These are phyloP conservation scores for Cajanus cajan DNA, from an alignment of 306 rosid species.

Conservation along the genomic window DNA sequence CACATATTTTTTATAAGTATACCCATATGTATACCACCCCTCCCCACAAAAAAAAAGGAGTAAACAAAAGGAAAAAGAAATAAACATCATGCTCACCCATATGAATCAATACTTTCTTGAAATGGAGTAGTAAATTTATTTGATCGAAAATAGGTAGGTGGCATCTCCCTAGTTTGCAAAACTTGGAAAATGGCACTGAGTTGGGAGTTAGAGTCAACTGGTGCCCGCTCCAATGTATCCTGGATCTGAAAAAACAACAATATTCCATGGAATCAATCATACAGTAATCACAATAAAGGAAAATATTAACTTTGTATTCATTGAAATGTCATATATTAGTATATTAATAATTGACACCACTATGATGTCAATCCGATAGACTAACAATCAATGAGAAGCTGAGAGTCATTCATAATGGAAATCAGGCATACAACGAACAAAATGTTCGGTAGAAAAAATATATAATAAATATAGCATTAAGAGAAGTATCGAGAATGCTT, in stretches of 20 bases:
- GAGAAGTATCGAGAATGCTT: neutral
- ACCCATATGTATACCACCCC: too few species aligned
- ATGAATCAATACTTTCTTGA: slow-evolving; percentile 70
- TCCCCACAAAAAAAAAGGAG: neutral
- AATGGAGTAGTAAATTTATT: slow-evolving; percentile 63
- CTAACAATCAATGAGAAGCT: slow-evolving; percentile 4
- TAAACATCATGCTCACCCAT: slow-evolving; percentile 52
- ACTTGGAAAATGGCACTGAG: slow-evolving; percentile 65
- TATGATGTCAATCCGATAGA: slow-evolving; percentile 1
- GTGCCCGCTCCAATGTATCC: slow-evolving; percentile 59
- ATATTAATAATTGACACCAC: slow-evolving; percentile 16
- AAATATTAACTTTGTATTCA: slow-evolving; percentile 4
- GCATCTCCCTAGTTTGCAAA: slow-evolving; percentile 53
- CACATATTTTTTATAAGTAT: neutral
- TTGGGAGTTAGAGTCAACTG: slow-evolving; percentile 56
- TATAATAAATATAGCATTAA: neutral
- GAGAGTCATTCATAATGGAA: neutral
- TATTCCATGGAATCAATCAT: neutral
- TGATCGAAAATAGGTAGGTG: slow-evolving; percentile 60
- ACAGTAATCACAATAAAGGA: neutral
- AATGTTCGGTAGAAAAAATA: neutral
- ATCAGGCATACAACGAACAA: neutral
- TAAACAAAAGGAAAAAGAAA: slow-evolving; percentile 5
- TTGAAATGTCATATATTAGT: neutral
- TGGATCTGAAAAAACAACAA: slow-evolving; percentile 46